phyloP scores from a whole-genome alignment of 345 rosid species.

The Brassica juncea region DNA sequence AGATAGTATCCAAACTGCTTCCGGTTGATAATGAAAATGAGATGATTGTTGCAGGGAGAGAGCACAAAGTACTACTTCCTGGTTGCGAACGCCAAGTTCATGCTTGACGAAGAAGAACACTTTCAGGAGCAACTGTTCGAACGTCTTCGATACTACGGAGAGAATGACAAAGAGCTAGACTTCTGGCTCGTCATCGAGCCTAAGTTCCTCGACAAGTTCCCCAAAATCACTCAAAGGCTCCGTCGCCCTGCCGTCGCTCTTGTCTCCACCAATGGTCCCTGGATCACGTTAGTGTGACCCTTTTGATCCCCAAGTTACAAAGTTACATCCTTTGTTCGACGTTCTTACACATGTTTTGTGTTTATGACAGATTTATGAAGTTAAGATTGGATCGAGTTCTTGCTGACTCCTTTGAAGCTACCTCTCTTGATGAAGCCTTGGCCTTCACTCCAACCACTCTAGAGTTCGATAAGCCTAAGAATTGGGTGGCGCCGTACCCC shows the following conservation, averaged over 20 bases:
- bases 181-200: conserved; percentile 97
- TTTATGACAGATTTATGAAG: conserved; percentile 54
- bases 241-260: conserved; percentile 95
- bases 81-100: conserved; percentile 91
- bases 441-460: conserved; percentile 68
- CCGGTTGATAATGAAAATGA: not conserved
- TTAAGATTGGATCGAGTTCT: conserved; percentile 93
- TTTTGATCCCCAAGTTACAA: not conserved
- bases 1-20: not conserved
- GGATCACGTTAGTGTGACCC: conserved; percentile 75
- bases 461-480: conserved; percentile 76
- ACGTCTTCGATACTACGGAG: conserved; percentile 69
- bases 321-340: too few relatives aligned
- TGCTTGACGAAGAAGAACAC: conserved; percentile 98
- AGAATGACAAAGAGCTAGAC: conserved; percentile 65
- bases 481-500: conserved; percentile 91
- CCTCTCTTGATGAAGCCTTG: conserved; percentile 69
- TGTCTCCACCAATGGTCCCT: conserved; percentile 85
- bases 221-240: conserved; percentile 71
- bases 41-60: conserved; percentile 37
- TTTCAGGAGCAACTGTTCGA: conserved; percentile 82
- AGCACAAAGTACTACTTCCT: conserved; percentile 63
- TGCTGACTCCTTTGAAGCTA: conserved; percentile 69
- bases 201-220: conserved; percentile 82
- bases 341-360: too few relatives aligned